phyloP scores from a whole-genome alignment of 352 stramenopile genomes.

The Pythium rhizo-oryzae region DNA sequence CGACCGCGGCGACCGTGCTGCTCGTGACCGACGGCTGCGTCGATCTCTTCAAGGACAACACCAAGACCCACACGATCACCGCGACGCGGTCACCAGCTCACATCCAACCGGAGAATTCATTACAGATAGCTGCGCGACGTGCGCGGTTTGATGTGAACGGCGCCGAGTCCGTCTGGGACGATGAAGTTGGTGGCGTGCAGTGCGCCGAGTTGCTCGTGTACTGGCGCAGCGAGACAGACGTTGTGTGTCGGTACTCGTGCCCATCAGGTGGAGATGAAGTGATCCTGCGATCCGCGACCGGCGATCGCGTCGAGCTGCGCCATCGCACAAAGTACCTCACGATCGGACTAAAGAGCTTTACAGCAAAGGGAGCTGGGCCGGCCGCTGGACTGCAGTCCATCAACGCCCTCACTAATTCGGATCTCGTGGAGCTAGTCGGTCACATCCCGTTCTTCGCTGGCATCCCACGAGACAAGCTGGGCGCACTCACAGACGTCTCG shows the following conservation, averaged over 20 bases:
- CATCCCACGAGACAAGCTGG: constrained; percentile 62
- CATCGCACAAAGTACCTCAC: constrained; percentile 46
- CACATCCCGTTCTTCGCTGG: constrained; percentile 77
- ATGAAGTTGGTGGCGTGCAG: constrained; percentile 11
- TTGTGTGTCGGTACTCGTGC: constrained; percentile 68
- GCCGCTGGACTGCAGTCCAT: constrained; percentile 36
- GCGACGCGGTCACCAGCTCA: constrained; percentile 30
- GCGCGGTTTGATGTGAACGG: constrained; percentile 21
- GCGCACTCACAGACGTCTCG: constrained; percentile 67
- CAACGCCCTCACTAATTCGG: constrained; percentile 70
- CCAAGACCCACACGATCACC: constrained; percentile 43
- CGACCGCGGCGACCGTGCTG: constrained; percentile 40
- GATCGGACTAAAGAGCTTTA: constrained; percentile 43
- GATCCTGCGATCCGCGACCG: constrained; percentile 61
- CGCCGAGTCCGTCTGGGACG: constrained; percentile 27
- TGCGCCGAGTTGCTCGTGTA: constrained; percentile 52
- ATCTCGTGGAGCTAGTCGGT: constrained; percentile 59
- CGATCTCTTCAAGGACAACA: constrained; percentile 50
- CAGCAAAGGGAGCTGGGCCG: constrained; percentile 14
- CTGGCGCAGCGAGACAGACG: constrained; percentile 56
- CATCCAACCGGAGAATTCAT: constrained; percentile 10
- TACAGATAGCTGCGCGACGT: constrained; percentile 20
- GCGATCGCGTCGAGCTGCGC: constrained; percentile 48
- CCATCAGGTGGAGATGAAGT: constrained; percentile 62
- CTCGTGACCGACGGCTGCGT: constrained; percentile 61